phyloP scores from a whole-genome alignment of 2,329 filamentous ascomycete species.

The Tolypocladium endophyticum region DNA sequence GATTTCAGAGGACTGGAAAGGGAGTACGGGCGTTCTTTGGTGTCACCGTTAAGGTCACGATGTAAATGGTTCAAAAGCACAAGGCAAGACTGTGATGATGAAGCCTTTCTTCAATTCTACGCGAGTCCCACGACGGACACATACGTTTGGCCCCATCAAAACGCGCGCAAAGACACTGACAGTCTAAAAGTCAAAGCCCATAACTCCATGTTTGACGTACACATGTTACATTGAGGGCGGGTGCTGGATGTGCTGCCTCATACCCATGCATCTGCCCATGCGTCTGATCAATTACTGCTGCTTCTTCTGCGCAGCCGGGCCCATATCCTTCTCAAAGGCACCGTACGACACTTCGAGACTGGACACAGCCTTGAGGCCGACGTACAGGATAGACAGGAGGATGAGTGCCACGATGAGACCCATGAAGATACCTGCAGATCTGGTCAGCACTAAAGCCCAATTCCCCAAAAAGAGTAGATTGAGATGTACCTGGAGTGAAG shows the following conservation, averaged over 20 bases:
- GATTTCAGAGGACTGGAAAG: background rate
- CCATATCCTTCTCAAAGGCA: conserved; percentile 94
- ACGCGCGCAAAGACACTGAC: background rate
- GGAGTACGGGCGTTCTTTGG: background rate
- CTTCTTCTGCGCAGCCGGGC: conserved; percentile 81
- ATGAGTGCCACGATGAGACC: conserved; percentile 60
- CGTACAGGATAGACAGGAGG: conserved; percentile 65
- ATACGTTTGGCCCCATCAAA: background rate
- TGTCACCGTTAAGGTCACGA: background rate
- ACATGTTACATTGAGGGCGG: conserved; percentile 5
- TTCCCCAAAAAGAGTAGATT: background rate
- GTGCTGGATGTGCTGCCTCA: background rate
- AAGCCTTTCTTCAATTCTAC: background rate
- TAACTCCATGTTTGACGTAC: conserved; percentile 9
- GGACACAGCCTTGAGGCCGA: conserved; percentile 64
- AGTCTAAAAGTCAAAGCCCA: conserved; percentile 1
- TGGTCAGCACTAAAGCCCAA: conserved; percentile 4
- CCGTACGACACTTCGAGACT: conserved; percentile 86
- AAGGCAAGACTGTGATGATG: background rate
- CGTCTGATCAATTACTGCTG: conserved; percentile 17
- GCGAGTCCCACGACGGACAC: background rate
- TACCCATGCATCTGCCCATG: background rate
- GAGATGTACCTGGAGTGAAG: conserved; percentile 64
- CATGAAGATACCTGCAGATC: conserved; percentile 71
- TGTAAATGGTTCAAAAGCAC: background rate